A percentile compares a stretch with the other conserved stretches of the same genome.
Evolutionary conservation across 208 protist genomes (phyloP).

Genomic region (Tritrichomonas foetus): DNA sequence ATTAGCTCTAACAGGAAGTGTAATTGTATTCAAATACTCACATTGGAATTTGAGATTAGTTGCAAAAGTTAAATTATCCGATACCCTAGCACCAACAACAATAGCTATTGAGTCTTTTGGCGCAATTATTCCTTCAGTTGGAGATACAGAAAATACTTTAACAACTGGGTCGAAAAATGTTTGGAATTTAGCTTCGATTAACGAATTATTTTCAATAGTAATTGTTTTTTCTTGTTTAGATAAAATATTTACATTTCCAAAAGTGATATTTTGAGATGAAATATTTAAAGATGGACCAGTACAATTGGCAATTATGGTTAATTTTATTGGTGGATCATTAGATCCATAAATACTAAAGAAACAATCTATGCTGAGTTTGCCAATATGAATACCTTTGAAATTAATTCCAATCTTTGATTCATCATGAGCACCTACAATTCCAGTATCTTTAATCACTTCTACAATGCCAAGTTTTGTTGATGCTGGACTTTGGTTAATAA

Average conservation of each 20-base stretch:
- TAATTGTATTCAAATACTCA: background rate
- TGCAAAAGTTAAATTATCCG: background rate
- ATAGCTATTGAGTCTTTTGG: background rate
- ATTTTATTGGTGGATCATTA: background rate
- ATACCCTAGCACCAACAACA: background rate
- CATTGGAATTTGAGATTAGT: background rate
- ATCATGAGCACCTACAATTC: background rate
- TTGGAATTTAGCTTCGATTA: conserved; percentile 9
- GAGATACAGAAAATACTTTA: background rate
- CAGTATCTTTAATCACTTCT: background rate
- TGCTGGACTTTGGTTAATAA: background rate
- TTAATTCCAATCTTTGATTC: background rate
- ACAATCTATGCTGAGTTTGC: background rate
- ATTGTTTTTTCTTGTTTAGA: background rate
- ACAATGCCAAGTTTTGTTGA: background rate
- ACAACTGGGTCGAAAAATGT: background rate
- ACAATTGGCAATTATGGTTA: conserved; percentile 9
- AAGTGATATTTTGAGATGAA: background rate
- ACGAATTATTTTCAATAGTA: background rate
- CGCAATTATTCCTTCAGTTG: background rate
- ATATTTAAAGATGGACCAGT: background rate
- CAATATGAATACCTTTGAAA: background rate
- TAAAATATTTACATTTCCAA: background rate
- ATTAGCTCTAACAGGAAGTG: background rate
- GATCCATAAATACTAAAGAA: conserved; percentile 18